These are phyloP conservation scores for Calocybe cyanea DNA, from an alignment of 768 basidiomycete genomes.

Conservation along the genomic window DNA sequence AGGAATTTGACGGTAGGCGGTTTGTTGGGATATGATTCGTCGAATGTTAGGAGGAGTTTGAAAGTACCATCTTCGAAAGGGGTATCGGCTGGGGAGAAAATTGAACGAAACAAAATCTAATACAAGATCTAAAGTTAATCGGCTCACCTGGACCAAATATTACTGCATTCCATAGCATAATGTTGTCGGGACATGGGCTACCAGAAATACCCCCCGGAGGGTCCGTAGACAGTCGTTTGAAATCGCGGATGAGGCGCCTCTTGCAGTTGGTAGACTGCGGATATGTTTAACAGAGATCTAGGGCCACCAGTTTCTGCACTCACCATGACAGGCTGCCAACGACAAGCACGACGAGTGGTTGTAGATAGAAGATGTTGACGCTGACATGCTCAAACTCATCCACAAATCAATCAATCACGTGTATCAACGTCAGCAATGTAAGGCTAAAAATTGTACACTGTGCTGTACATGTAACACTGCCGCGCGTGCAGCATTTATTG, in stretches of 20 bases:
- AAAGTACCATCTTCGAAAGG: slow-evolving; percentile 99
- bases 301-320: too few relatives aligned
- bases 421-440: too few relatives aligned
- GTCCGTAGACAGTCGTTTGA: slow-evolving; percentile 91
- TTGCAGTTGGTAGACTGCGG: slow-evolving; percentile 94
- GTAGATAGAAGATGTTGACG: too few relatives aligned
- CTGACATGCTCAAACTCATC: too few relatives aligned
- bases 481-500: too few relatives aligned
- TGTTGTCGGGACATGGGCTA: slow-evolving; percentile 96
- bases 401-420: too few relatives aligned
- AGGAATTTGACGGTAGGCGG: slow-evolving; percentile 97
- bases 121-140: background rate
- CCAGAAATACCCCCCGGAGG: slow-evolving; percentile 96
- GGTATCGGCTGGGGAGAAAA: slow-evolving; percentile 70
- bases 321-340: too few relatives aligned
- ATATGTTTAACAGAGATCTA: too few relatives aligned
- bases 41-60: slow-evolving; percentile 91
- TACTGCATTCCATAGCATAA: slow-evolving; percentile 99
- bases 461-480: too few relatives aligned
- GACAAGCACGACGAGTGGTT: too few relatives aligned
- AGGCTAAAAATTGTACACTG: too few relatives aligned
- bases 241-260: slow-evolving; percentile 95
- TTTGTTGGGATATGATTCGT: slow-evolving; percentile 98
- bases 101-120: background rate
- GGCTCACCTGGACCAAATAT: slow-evolving; percentile 91